Percentiles rank a stretch among this genome's conserved stretches.
Evolutionary conservation across 164 flowering plant genomes (phyloP).

Genomic region (Cinnamomum micranthum): DNA sequence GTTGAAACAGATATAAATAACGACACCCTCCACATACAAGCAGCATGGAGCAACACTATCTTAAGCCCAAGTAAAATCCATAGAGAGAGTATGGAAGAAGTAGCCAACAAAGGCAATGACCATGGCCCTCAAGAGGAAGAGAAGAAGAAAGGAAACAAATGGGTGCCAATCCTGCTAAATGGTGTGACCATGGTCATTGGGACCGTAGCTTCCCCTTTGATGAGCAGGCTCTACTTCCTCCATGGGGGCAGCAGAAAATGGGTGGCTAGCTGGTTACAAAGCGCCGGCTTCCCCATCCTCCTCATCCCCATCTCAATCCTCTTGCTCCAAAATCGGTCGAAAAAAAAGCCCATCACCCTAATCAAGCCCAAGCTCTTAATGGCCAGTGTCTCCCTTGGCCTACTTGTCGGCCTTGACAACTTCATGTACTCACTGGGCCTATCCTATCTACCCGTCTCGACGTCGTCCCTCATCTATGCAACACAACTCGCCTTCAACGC

Average conservation of each 20-base stretch:
- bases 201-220: conserved; percentile 17
- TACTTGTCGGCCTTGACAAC: conserved; percentile 39
- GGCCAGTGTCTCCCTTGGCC: conserved; percentile 21
- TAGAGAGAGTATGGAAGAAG: not conserved
- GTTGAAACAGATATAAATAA: too few relatives aligned
- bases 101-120: not conserved
- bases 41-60: too few relatives aligned
- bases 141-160: conserved; percentile 7
- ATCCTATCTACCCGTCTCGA: conserved; percentile 49
- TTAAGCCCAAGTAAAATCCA: not conserved
- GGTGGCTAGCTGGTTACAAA: conserved; percentile 25
- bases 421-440: conserved; percentile 49
- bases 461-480: conserved; percentile 40
- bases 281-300: conserved; percentile 21
- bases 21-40: too few relatives aligned
- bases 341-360: not conserved
- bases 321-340: conserved; percentile 10
- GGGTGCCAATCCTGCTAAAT: conserved; percentile 7
- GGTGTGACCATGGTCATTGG: conserved; percentile 18
- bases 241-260: conserved; percentile 32
- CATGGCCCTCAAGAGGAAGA: not conserved
- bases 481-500: conserved; percentile 59
- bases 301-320: conserved; percentile 14
- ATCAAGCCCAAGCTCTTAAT: not conserved
- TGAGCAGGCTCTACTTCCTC: conserved; percentile 22